phyloP scores from a whole-genome alignment of 73 alveolate genomes.

The Blepharisma stoltei region DNA sequence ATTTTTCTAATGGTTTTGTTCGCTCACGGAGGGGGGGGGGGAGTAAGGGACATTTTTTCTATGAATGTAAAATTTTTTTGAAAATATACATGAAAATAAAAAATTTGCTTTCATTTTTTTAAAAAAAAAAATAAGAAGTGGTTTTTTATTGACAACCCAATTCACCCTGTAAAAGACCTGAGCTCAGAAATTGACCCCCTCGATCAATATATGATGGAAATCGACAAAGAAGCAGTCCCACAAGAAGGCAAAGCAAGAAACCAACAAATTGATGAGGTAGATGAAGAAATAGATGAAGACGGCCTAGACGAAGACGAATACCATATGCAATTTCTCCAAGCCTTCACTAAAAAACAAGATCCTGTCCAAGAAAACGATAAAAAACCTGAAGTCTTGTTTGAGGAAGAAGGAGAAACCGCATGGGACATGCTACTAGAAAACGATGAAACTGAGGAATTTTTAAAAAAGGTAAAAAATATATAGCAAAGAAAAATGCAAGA shows the following conservation, averaged over 20 bases:
- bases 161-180: no score
- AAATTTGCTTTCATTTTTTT: no score
- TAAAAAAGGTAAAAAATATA: slow-evolving; percentile 75
- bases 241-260: slow-evolving; percentile 15
- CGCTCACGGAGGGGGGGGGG: no score
- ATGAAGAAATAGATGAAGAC: slow-evolving; percentile 38
- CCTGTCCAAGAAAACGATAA: slow-evolving; percentile 21
- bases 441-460: slow-evolving; percentile 75
- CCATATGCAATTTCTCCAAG: slow-evolving; percentile 38
- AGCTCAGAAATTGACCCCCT: background rate
- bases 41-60: no score
- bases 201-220: slow-evolving; percentile 19
- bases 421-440: slow-evolving; percentile 74
- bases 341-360: slow-evolving; percentile 39
- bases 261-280: slow-evolving; percentile 14
- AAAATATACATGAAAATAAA: no score
- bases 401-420: slow-evolving; percentile 83
- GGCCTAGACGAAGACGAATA: slow-evolving; percentile 46
- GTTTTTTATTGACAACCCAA: no score
- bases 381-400: slow-evolving; percentile 51
- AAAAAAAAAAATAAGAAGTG: no score
- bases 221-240: slow-evolving; percentile 21
- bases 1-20: no score
- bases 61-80: no score
- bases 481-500: slow-evolving; percentile 75